These are phyloP conservation scores for Candida sp. DNA, from an alignment of 1,139 yeast genomes.

Conservation along the genomic window DNA sequence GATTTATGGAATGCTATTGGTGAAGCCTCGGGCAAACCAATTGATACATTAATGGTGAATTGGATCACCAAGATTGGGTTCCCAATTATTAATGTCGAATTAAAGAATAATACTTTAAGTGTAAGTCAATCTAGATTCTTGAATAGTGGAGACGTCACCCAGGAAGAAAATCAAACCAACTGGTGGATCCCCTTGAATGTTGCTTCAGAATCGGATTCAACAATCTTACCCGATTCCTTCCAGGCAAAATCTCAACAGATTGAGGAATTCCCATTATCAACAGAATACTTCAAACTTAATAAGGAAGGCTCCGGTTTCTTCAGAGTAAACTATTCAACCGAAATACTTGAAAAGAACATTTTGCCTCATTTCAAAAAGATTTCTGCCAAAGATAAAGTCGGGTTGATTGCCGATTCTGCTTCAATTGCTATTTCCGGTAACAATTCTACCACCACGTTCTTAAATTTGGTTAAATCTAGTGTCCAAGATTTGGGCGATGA, in stretches of 20 bases:
- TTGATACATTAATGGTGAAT: constrained; percentile 65
- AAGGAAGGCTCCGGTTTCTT: constrained; percentile 62
- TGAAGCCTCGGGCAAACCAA: constrained; percentile 73
- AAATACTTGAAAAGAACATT: constrained; percentile 41
- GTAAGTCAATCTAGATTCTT: constrained; percentile 74
- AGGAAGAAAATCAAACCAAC: constrained; percentile 63
- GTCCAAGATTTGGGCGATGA: constrained; percentile 45
- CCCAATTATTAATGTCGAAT: constrained; percentile 66
- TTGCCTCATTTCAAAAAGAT: constrained; percentile 46
- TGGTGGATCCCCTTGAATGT: constrained; percentile 77
- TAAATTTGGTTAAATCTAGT: constrained; percentile 41
- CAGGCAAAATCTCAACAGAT: constrained; percentile 18
- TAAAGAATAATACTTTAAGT: constrained; percentile 35
- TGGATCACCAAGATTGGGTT: constrained; percentile 87
- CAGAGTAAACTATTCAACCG: constrained; percentile 60
- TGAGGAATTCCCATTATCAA: constrained; percentile 18
- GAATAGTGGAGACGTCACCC: constrained; percentile 73
- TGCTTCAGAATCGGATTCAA: constrained; percentile 12
- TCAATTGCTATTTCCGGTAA: constrained; percentile 61
- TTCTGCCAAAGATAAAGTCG: constrained; percentile 61
- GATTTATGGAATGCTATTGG: constrained; percentile 80
- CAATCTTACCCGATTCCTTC: constrained; percentile 15
- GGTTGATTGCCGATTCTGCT: constrained; percentile 23
- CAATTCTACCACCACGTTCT: constrained; percentile 39
- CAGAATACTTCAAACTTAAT: constrained; percentile 55